Evolutionary conservation across 1,139 yeast genomes (phyloP).

Genomic region (Hansenula lynferdii): DNA sequence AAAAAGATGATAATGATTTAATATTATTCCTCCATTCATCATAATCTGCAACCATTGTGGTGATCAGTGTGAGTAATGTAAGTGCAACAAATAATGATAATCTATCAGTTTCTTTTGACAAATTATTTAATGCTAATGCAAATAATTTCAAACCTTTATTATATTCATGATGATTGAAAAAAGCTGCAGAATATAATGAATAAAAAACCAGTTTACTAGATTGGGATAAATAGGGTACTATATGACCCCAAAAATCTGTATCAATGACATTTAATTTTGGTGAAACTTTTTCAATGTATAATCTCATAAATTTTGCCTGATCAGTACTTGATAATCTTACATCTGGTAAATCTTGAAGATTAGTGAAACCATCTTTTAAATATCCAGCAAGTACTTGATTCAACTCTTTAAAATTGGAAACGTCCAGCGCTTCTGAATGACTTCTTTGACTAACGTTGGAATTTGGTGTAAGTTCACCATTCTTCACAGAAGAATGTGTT

Average conservation of each 20-base stretch:
- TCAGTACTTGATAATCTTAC: slow-evolving; percentile 8
- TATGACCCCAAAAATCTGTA: slow-evolving; percentile 3
- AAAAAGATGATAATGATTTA: not conserved
- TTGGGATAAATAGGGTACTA: slow-evolving; percentile 8
- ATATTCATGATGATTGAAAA: not conserved
- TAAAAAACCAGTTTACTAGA: slow-evolving; percentile 8
- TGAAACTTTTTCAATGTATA: slow-evolving; percentile 8
- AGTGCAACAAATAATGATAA: not conserved
- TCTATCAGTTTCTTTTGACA: not conserved
- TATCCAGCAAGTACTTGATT: not conserved
- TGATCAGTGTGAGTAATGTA: not conserved
- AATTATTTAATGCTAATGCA: not conserved
- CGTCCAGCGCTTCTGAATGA: not conserved
- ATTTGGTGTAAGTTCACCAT: not conserved
- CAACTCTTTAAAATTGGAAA: not conserved
- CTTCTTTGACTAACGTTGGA: not conserved
- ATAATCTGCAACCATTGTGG: not conserved
- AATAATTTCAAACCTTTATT: not conserved
- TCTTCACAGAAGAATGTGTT: not conserved
- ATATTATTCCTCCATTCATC: not conserved
- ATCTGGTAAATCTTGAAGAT: not conserved
- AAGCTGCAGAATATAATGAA: slow-evolving; percentile 9
- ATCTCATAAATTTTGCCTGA: slow-evolving; percentile 9
- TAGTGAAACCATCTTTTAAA: not conserved
- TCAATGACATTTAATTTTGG: slow-evolving; percentile 12